Base-by-base conservation (phyloP, 2,329 filamentous ascomycete species). In the Sporothrix brasiliensis region DNA sequence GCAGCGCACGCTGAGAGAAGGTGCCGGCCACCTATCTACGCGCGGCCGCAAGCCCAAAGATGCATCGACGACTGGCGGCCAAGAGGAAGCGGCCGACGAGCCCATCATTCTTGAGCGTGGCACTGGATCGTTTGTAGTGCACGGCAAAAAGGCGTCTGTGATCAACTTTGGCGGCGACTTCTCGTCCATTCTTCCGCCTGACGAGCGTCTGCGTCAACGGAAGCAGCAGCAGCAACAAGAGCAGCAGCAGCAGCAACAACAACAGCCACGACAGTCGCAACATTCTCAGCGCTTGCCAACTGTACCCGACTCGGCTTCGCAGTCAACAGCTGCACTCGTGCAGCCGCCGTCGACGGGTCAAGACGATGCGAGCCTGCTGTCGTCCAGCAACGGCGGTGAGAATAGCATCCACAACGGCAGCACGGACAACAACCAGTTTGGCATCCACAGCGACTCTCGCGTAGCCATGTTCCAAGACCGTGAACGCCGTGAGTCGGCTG, bases 141-240 rank as follows among this genome's bases (percentile, higher is more conserved):
- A 99, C 77, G 94, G 95, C 72, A 99, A 98, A 83, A 98, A 99
- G 80, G 95, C 95, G 2, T 97, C 93, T 0, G 92, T 99, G 70
- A 92, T 99, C 75, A 96, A 92, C n/a, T 96, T 99, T 78, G 93
- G 94, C 10, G 89, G 90, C n/a, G 94, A 97, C 75, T 89, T 97
- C 82, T 90, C 94, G 76, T 90, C 87, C 71, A 88, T 75, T 30
- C 11, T 94, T 80, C 86, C 90, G 0, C 85, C 88, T 0, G 92
- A 94, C 72, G 91, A 94, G 76, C 88, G 90, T 50, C 81, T 92
- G 54, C 87, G 89, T 70, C 82, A 89, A 65, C 86, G 89, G 69
- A 91, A 86, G 74, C 80, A 82, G 56, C 79, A 81, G 5, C 81
- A 83, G 61, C 50, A 70, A 47, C 34, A 41, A 14, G 44, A 27